Conservation (phyloP, 2,329 filamentous ascomycete species). For the Claviceps lovelessii region DNA sequence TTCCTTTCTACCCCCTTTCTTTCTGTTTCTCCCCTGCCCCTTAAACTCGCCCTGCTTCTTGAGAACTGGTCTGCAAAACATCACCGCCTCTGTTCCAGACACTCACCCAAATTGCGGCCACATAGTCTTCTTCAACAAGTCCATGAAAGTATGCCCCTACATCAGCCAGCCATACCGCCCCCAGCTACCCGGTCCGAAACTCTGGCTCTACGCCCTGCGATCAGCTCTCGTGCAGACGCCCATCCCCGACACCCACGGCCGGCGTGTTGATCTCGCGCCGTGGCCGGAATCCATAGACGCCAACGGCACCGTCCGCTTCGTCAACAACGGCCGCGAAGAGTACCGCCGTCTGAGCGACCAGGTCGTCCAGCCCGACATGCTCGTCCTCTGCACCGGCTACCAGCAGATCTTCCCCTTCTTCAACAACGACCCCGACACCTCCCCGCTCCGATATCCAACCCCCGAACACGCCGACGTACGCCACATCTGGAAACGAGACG, state of each 20-base stretch:
- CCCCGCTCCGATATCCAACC: constrained; percentile 19
- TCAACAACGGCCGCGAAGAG: constrained; percentile 16
- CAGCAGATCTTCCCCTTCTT: constrained; percentile 27
- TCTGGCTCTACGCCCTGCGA: constrained; percentile 15
- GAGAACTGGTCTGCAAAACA: too few species aligned
- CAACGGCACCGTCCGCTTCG: constrained; percentile 21
- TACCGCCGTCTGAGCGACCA: constrained; percentile 15
- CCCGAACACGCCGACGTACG: constrained; percentile 35
- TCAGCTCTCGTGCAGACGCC: constrained; percentile 21
- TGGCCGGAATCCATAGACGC: constrained; percentile 24
- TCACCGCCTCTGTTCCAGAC: too few species aligned
- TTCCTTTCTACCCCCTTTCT: too few species aligned
- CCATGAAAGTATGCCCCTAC: constrained; percentile 22
- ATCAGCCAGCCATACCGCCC: constrained; percentile 20
- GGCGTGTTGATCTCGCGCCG: constrained; percentile 26
- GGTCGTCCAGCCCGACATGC: constrained; percentile 24
- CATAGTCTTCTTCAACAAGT: constrained; percentile 27
- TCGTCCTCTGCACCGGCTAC: constrained; percentile 32
- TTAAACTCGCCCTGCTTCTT: too few species aligned
- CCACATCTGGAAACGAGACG: constrained; percentile 29
- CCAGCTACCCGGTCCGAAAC: constrained; percentile 8
- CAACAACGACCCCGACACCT: neutral
- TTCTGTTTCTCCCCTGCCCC: too few species aligned
- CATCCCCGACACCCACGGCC: constrained; percentile 19
- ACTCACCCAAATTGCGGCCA: too few species aligned